A percentile compares a stretch with the other conserved stretches of the same genome.
These are phyloP conservation scores for Pythium monospermum DNA, from an alignment of 352 stramenopile species.

Conservation along the genomic window DNA sequence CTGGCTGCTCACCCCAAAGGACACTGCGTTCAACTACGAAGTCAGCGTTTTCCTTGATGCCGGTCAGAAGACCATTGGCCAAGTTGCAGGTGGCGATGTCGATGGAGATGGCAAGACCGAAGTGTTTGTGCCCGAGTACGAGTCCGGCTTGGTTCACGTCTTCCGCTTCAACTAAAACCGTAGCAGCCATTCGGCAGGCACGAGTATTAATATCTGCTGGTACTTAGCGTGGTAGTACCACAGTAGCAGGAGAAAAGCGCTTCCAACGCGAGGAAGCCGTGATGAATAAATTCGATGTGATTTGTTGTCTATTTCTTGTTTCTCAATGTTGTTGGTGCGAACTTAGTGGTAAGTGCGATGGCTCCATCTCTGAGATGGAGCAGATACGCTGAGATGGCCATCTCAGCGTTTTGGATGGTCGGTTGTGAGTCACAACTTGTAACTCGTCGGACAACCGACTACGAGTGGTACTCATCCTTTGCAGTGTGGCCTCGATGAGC, in stretches of 20 bases:
- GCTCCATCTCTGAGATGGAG: not conserved
- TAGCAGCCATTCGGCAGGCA: not conserved
- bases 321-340: not conserved
- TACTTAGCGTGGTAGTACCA: too few relatives aligned
- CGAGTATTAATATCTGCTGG: not conserved
- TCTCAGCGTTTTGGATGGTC: too few relatives aligned
- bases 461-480: too few relatives aligned
- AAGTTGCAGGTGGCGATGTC: conserved; percentile 10
- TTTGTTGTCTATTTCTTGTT: too few relatives aligned
- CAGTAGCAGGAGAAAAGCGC: too few relatives aligned
- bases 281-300: too few relatives aligned
- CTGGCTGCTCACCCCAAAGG: conserved; percentile 14
- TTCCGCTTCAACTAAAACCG: conserved; percentile 19
- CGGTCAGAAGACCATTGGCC: conserved; percentile 17
- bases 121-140: conserved; percentile 18
- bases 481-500: too few relatives aligned
- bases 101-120: conserved; percentile 17
- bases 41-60: conserved; percentile 17
- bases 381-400: too few relatives aligned
- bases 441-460: too few relatives aligned
- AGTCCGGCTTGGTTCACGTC: conserved; percentile 16
- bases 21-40: conserved; percentile 15
- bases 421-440: too few relatives aligned
- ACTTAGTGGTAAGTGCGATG: not conserved
- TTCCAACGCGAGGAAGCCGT: too few relatives aligned